Percentiles rank a stretch among this genome's conserved stretches.
Conservation (phyloP, 2,329 filamentous ascomycete species). For the Phaeosphaeriaceae sp. region DNA sequence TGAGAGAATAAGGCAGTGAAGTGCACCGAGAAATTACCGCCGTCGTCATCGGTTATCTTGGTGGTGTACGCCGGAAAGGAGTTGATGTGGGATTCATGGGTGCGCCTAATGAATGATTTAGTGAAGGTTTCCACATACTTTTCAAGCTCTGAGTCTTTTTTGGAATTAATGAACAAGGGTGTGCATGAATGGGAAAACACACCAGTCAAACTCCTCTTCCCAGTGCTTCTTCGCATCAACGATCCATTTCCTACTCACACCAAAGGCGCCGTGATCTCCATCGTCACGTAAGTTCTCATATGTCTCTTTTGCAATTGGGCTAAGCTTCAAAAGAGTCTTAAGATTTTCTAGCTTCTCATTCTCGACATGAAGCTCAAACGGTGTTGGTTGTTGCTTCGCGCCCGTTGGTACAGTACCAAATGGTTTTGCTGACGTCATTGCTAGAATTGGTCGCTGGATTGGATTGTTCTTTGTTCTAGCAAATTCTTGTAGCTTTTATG, state of each 20-base stretch:
- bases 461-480: too few relatives aligned
- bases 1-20: conserved; percentile 63
- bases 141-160: too few relatives aligned
- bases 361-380: conserved; percentile 33
- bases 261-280: conserved; percentile 35
- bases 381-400: conserved; percentile 21
- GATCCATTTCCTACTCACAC: conserved; percentile 41
- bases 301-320: conserved; percentile 38
- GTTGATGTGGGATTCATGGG: conserved; percentile 54
- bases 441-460: background rate
- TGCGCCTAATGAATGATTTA: conserved; percentile 32
- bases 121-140: conserved; percentile 17
- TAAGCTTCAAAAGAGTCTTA: conserved; percentile 34
- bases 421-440: conserved; percentile 24
- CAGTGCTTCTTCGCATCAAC: conserved; percentile 36
- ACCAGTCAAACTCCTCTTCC: conserved; percentile 46
- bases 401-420: conserved; percentile 22
- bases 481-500: too few relatives aligned
- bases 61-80: conserved; percentile 58
- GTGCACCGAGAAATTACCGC: conserved; percentile 51
- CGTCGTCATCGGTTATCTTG: conserved; percentile 50
- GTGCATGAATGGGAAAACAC: background rate
- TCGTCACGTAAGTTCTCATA: conserved; percentile 37
- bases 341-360: conserved; percentile 39
- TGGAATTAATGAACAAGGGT: background rate